Conservation (phyloP, 1,284 basidiomycete genomes). For the Gymnopus androsaceus region DNA sequence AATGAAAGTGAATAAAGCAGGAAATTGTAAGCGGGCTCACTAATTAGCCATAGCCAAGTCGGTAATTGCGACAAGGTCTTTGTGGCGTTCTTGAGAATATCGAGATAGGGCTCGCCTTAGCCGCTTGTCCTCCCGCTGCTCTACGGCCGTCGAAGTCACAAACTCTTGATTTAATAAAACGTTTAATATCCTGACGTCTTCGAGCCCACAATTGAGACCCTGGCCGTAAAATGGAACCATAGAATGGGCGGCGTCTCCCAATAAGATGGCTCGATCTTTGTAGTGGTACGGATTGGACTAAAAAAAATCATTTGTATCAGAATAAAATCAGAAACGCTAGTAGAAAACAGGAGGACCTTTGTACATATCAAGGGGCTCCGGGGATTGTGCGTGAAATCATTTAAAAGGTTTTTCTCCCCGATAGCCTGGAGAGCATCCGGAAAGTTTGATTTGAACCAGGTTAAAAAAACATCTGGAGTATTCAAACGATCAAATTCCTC, state of each 20-base stretch:
- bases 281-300: slow-evolving; percentile 90
- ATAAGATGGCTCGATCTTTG: slow-evolving; percentile 82
- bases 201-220: slow-evolving; percentile 96
- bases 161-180: slow-evolving; percentile 72
- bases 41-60: slow-evolving; percentile 95
- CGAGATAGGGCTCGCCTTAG: slow-evolving; percentile 69
- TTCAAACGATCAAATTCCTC: slow-evolving; percentile 72
- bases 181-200: slow-evolving; percentile 91
- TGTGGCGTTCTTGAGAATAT: slow-evolving; percentile 82
- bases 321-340: slow-evolving; percentile 14
- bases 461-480: slow-evolving; percentile 59
- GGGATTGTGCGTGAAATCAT: slow-evolving; percentile 82
- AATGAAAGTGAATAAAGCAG: slow-evolving; percentile 3
- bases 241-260: slow-evolving; percentile 95
- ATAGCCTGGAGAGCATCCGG: slow-evolving; percentile 85
- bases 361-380: slow-evolving; percentile 89
- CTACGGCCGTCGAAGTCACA: slow-evolving; percentile 47
- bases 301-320: slow-evolving; percentile 10
- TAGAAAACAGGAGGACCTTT: slow-evolving; percentile 60
- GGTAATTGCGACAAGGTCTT: slow-evolving; percentile 88
- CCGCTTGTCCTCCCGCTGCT: slow-evolving; percentile 48
- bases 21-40: slow-evolving; percentile 51
- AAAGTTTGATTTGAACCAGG: slow-evolving; percentile 87
- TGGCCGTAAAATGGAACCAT: slow-evolving; percentile 99
- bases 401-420: slow-evolving; percentile 75